phyloP scores from a whole-genome alignment of 1,284 basidiomycete species.

The Inonotus hispidus region DNA sequence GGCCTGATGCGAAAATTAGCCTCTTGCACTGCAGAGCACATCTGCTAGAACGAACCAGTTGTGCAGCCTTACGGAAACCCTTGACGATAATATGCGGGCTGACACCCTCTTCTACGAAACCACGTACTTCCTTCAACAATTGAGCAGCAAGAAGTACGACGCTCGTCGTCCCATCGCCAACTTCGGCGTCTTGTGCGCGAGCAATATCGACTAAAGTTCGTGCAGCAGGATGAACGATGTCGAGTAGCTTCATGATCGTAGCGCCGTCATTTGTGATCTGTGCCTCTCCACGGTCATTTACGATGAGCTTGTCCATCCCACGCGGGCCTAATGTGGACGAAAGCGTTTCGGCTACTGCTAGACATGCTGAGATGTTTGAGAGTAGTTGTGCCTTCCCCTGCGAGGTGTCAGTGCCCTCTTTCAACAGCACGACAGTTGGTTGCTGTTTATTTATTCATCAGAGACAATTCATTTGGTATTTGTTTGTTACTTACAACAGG shows the following conservation, averaged over 20 bases:
- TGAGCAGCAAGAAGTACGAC: slow-evolving; percentile 94
- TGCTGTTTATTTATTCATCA: slow-evolving; percentile 47
- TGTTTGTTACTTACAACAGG: slow-evolving; percentile 21
- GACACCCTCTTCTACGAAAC: slow-evolving; percentile 95
- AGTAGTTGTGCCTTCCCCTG: slow-evolving; percentile 93
- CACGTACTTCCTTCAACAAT: slow-evolving; percentile 88
- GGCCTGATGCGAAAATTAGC: slow-evolving; percentile 47
- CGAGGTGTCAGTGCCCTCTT: slow-evolving; percentile 95
- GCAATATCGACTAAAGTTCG: slow-evolving; percentile 97
- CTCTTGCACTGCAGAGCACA: not conserved
- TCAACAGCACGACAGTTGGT: slow-evolving; percentile 90
- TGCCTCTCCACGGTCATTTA: slow-evolving; percentile 86
- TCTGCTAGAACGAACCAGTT: slow-evolving; percentile 58
- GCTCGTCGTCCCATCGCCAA: slow-evolving; percentile 96
- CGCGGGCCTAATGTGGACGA: slow-evolving; percentile 95
- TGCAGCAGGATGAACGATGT: slow-evolving; percentile 97
- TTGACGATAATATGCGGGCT: slow-evolving; percentile 98
- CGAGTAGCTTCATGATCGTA: slow-evolving; percentile 94
- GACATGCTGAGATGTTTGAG: slow-evolving; percentile 94
- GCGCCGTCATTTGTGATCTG: slow-evolving; percentile 99
- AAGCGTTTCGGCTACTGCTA: slow-evolving; percentile 85
- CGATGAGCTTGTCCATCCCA: slow-evolving; percentile 98
- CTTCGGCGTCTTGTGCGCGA: slow-evolving; percentile 96
- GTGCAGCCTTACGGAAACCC: slow-evolving; percentile 85
- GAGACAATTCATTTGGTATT: not conserved